These are phyloP conservation scores for Thuja plicata DNA, from an alignment of 83 land plant genomes.

Conservation along the genomic window DNA sequence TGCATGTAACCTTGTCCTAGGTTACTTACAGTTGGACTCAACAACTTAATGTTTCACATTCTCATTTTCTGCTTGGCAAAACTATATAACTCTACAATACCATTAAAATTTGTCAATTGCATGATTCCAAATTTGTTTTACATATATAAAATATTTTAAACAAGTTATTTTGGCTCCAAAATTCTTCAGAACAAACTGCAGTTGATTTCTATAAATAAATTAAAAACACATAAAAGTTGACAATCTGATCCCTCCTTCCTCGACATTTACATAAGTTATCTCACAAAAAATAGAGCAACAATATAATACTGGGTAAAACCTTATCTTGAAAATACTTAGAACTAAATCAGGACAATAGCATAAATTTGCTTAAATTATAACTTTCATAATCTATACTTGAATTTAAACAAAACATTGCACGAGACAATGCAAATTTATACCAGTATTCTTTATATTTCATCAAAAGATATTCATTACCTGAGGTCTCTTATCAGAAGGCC, in stretches of 20 bases:
- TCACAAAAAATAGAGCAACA: not conserved
- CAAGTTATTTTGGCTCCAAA: not conserved
- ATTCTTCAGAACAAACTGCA: not conserved
- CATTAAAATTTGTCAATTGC: not conserved
- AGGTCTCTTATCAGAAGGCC: slow-evolving; percentile 84
- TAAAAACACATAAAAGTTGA: not conserved
- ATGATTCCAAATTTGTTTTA: no score
- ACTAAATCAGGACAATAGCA: not conserved
- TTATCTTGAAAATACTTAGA: not conserved
- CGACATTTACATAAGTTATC: not conserved
- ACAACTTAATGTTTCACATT: not conserved
- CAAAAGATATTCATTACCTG: slow-evolving; percentile 50
- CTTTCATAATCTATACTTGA: not conserved
- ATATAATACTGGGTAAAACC: not conserved
- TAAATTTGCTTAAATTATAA: not conserved
- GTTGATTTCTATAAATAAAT: not conserved
- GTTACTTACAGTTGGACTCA: not conserved
- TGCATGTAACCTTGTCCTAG: no score
- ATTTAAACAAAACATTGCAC: not conserved
- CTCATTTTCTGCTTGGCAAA: not conserved
- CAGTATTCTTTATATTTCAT: not conserved
- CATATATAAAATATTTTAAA: no score
- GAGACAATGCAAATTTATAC: not conserved
- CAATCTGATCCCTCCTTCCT: not conserved
- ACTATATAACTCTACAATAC: not conserved